A percentile compares a stretch with the other conserved stretches of the same genome.
These are phyloP conservation scores for Trichoderma pleuroti DNA, from an alignment of 2,329 filamentous ascomycete genomes.

Conservation along the genomic window DNA sequence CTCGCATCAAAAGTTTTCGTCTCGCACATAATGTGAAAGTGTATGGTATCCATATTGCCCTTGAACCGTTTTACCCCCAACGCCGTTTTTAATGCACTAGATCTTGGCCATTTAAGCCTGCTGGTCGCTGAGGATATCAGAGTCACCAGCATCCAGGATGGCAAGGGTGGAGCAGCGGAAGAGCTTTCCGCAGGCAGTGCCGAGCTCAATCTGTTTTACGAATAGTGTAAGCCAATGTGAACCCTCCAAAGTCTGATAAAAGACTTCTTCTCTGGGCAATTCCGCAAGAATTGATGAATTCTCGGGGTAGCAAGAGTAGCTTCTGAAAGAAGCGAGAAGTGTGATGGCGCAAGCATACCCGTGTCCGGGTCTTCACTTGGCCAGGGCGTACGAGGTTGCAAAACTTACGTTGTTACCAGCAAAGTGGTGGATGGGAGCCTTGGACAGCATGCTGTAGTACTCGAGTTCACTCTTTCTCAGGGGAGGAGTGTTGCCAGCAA, in stretches of 20 bases:
- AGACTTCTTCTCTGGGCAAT: conserved; percentile 90
- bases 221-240: conserved; percentile 55
- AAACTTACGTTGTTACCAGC: conserved; percentile 95
- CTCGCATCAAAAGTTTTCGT: conserved; percentile 27
- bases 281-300: conserved; percentile 33
- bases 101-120: conserved; percentile 48
- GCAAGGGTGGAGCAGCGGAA: conserved; percentile 98
- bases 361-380: conserved; percentile 21
- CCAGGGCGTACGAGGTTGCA: conserved; percentile 27
- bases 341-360: background rate
- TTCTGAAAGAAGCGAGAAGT: conserved; percentile 20
- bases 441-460: conserved; percentile 89
- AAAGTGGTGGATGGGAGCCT: conserved; percentile 97
- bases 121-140: conserved; percentile 87
- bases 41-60: conserved; percentile 36
- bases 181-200: conserved; percentile 97
- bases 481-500: conserved; percentile 89
- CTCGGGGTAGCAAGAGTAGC: conserved; percentile 23
- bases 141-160: conserved; percentile 95
- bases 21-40: conserved; percentile 28
- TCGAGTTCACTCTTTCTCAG: conserved; percentile 97
- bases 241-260: conserved; percentile 80
- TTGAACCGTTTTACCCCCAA: conserved; percentile 40
- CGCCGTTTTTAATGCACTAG: conserved; percentile 38
- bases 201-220: conserved; percentile 80